Evolutionary conservation across 1,284 basidiomycete species (phyloP), one percentile per base, ranked within the genome.

Genomic region (Heliocybe sulcata): DNA sequence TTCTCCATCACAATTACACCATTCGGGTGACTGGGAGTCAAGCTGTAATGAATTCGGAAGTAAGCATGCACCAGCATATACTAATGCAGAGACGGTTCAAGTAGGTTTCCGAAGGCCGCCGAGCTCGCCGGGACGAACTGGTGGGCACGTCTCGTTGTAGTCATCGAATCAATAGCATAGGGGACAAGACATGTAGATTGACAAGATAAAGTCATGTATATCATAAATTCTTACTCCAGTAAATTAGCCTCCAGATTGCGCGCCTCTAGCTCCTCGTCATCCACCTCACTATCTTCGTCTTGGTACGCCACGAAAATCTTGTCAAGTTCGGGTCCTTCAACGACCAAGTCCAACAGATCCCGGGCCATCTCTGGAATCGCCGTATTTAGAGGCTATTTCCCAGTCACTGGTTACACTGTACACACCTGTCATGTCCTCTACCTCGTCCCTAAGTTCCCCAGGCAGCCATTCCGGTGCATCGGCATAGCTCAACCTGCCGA

Each of bases 281-380:
- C 75, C 55, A 68, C 70, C n/a, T 69, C 69, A 29, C 78, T 75
- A 27, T 68, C 68, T 11, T 76, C 75, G 19, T 73, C 67, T 58
- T 83, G 81, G 64, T 83, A 91, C 20, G 84, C 76, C 56, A 77
- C 79, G 77, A 84, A 91, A 27, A 90, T 78, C 45, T 72, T 76
- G 58, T 92, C 89, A 47, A 80, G 76, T 62, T 89, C 85, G 1
- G 88, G 87, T 0, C 88, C 90, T 64, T 88, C 86, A 2, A 90
- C 81, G 16, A 91, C 81, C 9, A 80, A 69, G 56, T 89, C 87
- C 56, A 92, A 72, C 26, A 92, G 72, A 52, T 86, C 83, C 61
- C 81, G 77, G 3, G 86, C 80, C 55, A 85, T 71, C 54, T 83
- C 88, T 91, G 57, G 12, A 42, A 42, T 23, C 11, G 47, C 6